Evolutionary conservation across 768 basidiomycete genomes (phyloP).

Genomic region (Lactifluus echinatus): DNA sequence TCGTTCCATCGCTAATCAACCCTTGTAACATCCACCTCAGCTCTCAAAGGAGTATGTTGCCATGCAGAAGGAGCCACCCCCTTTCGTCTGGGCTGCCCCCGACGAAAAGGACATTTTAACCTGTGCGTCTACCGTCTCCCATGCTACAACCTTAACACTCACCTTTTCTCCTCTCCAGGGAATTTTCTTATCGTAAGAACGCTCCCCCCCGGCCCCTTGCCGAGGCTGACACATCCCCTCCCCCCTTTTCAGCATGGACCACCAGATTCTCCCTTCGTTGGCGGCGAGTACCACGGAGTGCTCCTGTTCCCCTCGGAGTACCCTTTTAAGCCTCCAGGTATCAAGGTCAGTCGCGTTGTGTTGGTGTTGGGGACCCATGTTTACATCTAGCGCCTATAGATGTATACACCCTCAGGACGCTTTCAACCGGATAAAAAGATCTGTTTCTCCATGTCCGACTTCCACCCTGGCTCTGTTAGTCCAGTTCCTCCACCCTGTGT

Average conservation of each 20-base stretch:
- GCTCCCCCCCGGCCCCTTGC: neutral
- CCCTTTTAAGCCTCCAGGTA: constrained; percentile 93
- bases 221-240: constrained; percentile 15
- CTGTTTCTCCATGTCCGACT: constrained; percentile 97
- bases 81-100: constrained; percentile 91
- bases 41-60: constrained; percentile 81
- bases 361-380: neutral
- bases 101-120: constrained; percentile 97
- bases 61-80: constrained; percentile 91
- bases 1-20: constrained; percentile 13
- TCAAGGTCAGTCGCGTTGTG: constrained; percentile 54
- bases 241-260: constrained; percentile 66
- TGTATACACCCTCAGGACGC: constrained; percentile 85
- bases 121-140: constrained; percentile 48
- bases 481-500: neutral
- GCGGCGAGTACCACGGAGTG: constrained; percentile 91
- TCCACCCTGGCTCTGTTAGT: constrained; percentile 81
- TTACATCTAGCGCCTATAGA: constrained; percentile 36
- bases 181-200: constrained; percentile 81
- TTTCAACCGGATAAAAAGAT: constrained; percentile 93
- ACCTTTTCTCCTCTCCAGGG: constrained; percentile 43
- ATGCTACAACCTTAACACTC: neutral
- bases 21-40: constrained; percentile 30
- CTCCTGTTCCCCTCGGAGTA: constrained; percentile 92
- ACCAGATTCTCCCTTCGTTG: constrained; percentile 82